A percentile compares a stretch with the other conserved stretches of the same genome.
These are phyloP conservation scores for Colletotrichum aenigma DNA, from an alignment of 2,329 filamentous ascomycete genomes.

Conservation along the genomic window DNA sequence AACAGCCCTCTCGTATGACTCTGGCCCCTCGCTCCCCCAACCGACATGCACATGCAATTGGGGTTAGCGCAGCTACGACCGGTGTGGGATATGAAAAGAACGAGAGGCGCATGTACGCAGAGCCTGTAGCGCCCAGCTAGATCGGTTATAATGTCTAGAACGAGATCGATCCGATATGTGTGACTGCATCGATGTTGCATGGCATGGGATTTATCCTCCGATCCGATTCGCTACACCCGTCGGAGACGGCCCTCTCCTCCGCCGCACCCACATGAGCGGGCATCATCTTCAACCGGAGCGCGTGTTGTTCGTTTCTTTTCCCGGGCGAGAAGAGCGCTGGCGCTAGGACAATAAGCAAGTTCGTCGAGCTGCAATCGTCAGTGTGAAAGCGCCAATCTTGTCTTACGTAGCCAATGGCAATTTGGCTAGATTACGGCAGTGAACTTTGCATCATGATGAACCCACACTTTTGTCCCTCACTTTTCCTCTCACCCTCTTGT, in stretches of 20 bases:
- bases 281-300: neutral
- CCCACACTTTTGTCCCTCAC: neutral
- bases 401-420: neutral
- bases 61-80: neutral
- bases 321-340: neutral
- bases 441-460: neutral
- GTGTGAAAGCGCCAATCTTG: neutral
- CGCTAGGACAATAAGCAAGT: neutral
- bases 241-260: neutral
- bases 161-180: neutral
- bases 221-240: neutral
- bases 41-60: neutral
- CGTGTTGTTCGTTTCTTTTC: neutral
- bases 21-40: neutral
- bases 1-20: neutral
- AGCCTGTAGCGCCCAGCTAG: neutral
- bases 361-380: neutral
- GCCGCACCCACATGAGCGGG: neutral
- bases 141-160: neutral
- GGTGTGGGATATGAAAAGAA: neutral
- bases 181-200: neutral
- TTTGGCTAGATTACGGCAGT: neutral
- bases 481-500: neutral
- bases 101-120: neutral
- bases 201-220: neutral